Conservation (phyloP, 2,329 filamentous ascomycete species). For the Tolypocladium capitatum region DNA sequence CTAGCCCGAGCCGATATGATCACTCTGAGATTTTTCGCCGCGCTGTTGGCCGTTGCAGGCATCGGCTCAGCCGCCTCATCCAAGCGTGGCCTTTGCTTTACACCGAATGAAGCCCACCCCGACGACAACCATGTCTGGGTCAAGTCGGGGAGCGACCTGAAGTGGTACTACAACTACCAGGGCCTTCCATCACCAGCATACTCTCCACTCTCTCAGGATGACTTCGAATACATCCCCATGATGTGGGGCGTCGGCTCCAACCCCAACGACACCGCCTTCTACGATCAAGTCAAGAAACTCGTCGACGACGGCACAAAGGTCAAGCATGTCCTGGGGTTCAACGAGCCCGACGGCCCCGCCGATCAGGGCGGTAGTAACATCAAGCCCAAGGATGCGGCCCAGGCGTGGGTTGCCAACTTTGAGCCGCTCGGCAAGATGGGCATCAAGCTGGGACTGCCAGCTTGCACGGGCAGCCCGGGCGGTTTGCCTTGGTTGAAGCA, state of each 20-base stretch:
- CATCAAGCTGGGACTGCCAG: slow-evolving; percentile 56
- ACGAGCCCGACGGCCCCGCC: slow-evolving; percentile 56
- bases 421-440: slow-evolving; percentile 53
- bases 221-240: slow-evolving; percentile 70
- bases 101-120: slow-evolving; percentile 39
- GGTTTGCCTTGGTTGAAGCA: slow-evolving; percentile 55
- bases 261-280: slow-evolving; percentile 44
- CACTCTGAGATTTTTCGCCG: neutral
- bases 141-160: slow-evolving; percentile 41
- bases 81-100: slow-evolving; percentile 64
- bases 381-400: slow-evolving; percentile 45
- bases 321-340: slow-evolving; percentile 59
- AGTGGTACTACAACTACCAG: slow-evolving; percentile 80
- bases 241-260: slow-evolving; percentile 50
- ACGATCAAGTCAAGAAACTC: slow-evolving; percentile 41
- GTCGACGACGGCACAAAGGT: slow-evolving; percentile 43
- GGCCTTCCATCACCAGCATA: slow-evolving; percentile 41
- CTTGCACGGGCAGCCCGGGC: slow-evolving; percentile 46
- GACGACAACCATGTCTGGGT: slow-evolving; percentile 56
- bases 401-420: slow-evolving; percentile 58
- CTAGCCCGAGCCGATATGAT: neutral
- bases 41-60: slow-evolving; percentile 8
- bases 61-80: slow-evolving; percentile 17
- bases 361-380: slow-evolving; percentile 50
- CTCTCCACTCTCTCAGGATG: slow-evolving; percentile 30